These are phyloP conservation scores for Phoma sp. DNA, from an alignment of 2,329 filamentous ascomycete species.

Conservation along the genomic window DNA sequence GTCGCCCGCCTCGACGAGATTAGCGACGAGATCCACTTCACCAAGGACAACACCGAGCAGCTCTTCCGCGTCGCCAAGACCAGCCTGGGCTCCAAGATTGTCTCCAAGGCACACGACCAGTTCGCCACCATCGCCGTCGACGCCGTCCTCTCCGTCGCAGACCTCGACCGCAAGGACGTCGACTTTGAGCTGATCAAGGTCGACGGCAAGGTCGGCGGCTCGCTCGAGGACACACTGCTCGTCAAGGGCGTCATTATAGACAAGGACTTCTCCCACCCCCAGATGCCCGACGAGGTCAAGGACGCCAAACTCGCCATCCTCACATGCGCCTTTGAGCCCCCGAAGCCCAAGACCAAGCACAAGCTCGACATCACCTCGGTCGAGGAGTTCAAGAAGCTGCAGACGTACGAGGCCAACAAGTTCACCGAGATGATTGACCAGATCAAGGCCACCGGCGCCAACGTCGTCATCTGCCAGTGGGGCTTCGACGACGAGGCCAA, in stretches of 20 bases:
- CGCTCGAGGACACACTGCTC: constrained; percentile 90
- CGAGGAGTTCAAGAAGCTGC: constrained; percentile 97
- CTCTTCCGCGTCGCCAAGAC: constrained; percentile 94
- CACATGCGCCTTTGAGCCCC: constrained; percentile 97
- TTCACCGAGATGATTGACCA: constrained; percentile 99
- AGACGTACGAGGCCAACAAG: constrained; percentile 94
- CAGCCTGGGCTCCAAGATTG: constrained; percentile 97
- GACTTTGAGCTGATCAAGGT: constrained; percentile 99
- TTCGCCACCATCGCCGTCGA: constrained; percentile 98
- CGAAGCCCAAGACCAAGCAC: constrained; percentile 99
- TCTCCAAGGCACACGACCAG: constrained; percentile 97
- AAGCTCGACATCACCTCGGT: constrained; percentile 97
- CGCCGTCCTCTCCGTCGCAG: constrained; percentile 93
- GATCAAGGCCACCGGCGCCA: constrained; percentile 96
- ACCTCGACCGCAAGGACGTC: constrained; percentile 94
- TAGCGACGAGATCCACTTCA: constrained; percentile 89
- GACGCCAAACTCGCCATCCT: constrained; percentile 98
- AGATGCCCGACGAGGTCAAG: constrained; percentile 95
- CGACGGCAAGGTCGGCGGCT: constrained; percentile 94
- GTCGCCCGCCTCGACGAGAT: constrained; percentile 92
- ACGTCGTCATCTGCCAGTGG: constrained; percentile 99
- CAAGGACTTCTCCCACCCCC: constrained; percentile 99
- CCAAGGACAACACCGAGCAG: constrained; percentile 79
- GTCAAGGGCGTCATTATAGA: constrained; percentile 99
- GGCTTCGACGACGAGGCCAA: constrained; percentile 99